Evolutionary conservation across 345 rosid genomes (phyloP), one percentile per base, ranked within the genome.

Genomic region (Populus euphratica): DNA sequence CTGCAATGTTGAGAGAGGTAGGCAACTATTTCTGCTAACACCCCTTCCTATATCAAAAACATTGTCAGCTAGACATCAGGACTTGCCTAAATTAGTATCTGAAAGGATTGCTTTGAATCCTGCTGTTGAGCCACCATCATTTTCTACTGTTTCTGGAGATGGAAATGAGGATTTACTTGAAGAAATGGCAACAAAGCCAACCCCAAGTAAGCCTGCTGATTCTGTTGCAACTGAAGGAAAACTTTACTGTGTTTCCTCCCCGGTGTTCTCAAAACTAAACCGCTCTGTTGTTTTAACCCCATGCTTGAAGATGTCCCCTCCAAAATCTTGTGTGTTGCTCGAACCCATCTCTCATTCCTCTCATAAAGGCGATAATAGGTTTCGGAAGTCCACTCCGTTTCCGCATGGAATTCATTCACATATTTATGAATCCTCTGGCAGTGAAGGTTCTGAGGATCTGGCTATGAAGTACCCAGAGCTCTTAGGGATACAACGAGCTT

Each of bases 1-100:
- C 73, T 79, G 91, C 66, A 83, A 88, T 8, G 75, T 82, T 8
- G 94, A 91, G 47, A 89, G 90, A 81, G 88, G 90, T 33, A 87
- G 93, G 73, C 99, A 91, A 73, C 86, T 93, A 68, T 92, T 93
- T 85, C 76, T 88, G 76, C 89, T 96, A 71, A 96, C 97, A 43
- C 98, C 99, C 82, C 85, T 96, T 66, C 92, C 95, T 13, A 79
- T 90, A 8, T 87, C 87, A 0, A 93, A 90, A 75, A 77, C 90
- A 39, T 76, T 86, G 35, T 89, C 90, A 44, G 80, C 88, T 31
- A 91, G 86, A 80, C 81, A 56, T 49, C 81, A 81, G 74, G 84
- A 85, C 63, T 76, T 81, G 38, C 72, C 89, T 18, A 84, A 76
- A 79, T 69, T 86, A 38, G 81, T 62, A 33, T 74, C 84, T 31